These are phyloP conservation scores for Symbiodinium pilosum DNA, from an alignment of 73 alveolate genomes.

Conservation along the genomic window DNA sequence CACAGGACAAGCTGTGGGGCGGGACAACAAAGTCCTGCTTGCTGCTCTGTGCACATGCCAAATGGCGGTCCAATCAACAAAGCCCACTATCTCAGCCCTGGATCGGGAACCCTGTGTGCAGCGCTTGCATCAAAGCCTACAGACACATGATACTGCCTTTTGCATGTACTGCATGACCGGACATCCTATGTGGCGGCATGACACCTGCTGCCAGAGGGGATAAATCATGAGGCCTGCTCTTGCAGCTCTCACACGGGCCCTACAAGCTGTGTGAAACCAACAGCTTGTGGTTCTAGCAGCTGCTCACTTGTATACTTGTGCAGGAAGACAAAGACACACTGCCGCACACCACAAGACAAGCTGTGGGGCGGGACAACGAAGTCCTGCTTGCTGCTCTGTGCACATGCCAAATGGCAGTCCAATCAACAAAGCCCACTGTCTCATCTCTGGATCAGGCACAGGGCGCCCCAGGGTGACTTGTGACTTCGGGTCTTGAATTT, in stretches of 20 bases:
- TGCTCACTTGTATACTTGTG: slow-evolving; percentile 30
- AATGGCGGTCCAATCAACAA: slow-evolving; percentile 62
- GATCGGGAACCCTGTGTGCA: slow-evolving; percentile 63
- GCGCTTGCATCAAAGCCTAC: background rate
- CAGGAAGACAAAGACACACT: slow-evolving; percentile 86
- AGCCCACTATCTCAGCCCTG: slow-evolving; percentile 15
- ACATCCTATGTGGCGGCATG: slow-evolving; percentile 94
- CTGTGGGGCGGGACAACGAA: slow-evolving; percentile 86
- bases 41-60: slow-evolving; percentile 39
- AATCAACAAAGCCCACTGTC: slow-evolving; percentile 39
- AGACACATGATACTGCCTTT: background rate
- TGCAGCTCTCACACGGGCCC: slow-evolving; percentile 61
- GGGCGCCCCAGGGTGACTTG: slow-evolving; percentile 34
- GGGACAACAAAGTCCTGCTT: slow-evolving; percentile 72
- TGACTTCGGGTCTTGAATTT: slow-evolving; percentile 34
- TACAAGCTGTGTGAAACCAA: background rate
- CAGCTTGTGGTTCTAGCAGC: slow-evolving; percentile 81
- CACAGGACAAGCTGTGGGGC: slow-evolving; percentile 78
- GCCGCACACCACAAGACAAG: slow-evolving; percentile 62
- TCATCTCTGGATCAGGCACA: slow-evolving; percentile 47
- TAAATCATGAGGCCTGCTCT: slow-evolving; percentile 55
- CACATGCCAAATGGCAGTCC: slow-evolving; percentile 56
- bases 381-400: slow-evolving; percentile 20
- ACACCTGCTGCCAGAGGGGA: slow-evolving; percentile 92
- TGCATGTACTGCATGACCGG: slow-evolving; percentile 42